These are phyloP conservation scores for Brasenia schreberi DNA, from an alignment of 164 flowering plant genomes.

Conservation along the genomic window DNA sequence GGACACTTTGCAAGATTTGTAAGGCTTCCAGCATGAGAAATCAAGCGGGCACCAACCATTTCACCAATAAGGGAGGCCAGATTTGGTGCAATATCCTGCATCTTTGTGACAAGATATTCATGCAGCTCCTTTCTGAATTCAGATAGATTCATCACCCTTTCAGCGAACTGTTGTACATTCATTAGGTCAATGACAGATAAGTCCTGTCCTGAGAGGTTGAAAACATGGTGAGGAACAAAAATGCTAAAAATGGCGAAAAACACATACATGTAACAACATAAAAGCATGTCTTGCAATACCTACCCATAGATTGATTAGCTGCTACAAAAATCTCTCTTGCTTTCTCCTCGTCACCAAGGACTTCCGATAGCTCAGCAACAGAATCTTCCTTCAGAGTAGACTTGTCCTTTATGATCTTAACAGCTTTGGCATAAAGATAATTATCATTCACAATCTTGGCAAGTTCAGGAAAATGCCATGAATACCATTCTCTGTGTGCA, in stretches of 20 bases:
- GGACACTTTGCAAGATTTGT: slow-evolving; percentile 98
- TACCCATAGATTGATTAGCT: slow-evolving; percentile 96
- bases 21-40: slow-evolving; percentile 99
- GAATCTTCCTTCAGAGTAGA: slow-evolving; percentile 62
- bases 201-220: slow-evolving; percentile 62
- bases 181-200: slow-evolving; percentile 80
- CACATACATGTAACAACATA: too few species aligned
- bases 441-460: slow-evolving; percentile 94
- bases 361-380: slow-evolving; percentile 55
- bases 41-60: slow-evolving; percentile 88
- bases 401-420: slow-evolving; percentile 66
- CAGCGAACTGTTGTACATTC: slow-evolving; percentile 85
- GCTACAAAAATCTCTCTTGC: slow-evolving; percentile 93
- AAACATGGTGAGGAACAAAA: slow-evolving; percentile 2
- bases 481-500: slow-evolving; percentile 78
- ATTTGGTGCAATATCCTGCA: slow-evolving; percentile 98
- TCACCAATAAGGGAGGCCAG: slow-evolving; percentile 95
- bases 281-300: too few species aligned
- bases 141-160: slow-evolving; percentile 86
- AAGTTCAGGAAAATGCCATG: slow-evolving; percentile 95
- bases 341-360: slow-evolving; percentile 93
- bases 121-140: slow-evolving; percentile 78
- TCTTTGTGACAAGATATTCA: slow-evolving; percentile 83
- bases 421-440: slow-evolving; percentile 79
- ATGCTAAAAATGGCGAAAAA: not conserved